phyloP scores from a whole-genome alignment of 1,284 basidiomycete genomes.

The Marasmius tenuissimus region DNA sequence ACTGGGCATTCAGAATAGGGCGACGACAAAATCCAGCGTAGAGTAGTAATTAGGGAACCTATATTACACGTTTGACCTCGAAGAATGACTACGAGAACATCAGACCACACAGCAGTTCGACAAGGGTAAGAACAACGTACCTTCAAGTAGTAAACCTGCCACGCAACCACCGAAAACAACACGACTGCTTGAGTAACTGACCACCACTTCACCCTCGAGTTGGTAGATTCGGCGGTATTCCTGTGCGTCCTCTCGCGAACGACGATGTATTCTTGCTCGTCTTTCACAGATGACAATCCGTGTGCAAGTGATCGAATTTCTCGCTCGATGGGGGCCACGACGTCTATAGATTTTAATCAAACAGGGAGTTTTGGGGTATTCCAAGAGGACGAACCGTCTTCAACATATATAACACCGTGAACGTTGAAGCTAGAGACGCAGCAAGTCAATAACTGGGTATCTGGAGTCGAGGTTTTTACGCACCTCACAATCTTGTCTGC shows the following conservation, averaged over 20 bases:
- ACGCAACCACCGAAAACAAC: conserved; percentile 87
- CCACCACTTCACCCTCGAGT: conserved; percentile 99
- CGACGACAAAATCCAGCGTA: too few relatives aligned
- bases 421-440: conserved; percentile 85
- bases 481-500: conserved; percentile 94
- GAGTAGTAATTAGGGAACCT: conserved; percentile 10
- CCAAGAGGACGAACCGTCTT: conserved; percentile 67
- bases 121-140: conserved; percentile 42
- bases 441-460: background rate
- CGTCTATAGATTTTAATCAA: conserved; percentile 41
- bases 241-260: conserved; percentile 92
- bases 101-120: background rate
- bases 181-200: conserved; percentile 89
- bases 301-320: conserved; percentile 91
- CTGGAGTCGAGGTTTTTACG: conserved; percentile 24
- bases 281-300: conserved; percentile 89
- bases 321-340: conserved; percentile 91
- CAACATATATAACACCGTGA: conserved; percentile 93
- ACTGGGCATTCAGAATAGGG: too few relatives aligned
- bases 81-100: conserved; percentile 71
- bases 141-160: conserved; percentile 99
- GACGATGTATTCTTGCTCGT: conserved; percentile 98
- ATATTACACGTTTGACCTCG: conserved; percentile 93
- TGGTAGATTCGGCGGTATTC: conserved; percentile 94
- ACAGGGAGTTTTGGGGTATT: conserved; percentile 2